Evolutionary conservation across 306 rosid species (phyloP).

Genomic region (Trifolium repens): DNA sequence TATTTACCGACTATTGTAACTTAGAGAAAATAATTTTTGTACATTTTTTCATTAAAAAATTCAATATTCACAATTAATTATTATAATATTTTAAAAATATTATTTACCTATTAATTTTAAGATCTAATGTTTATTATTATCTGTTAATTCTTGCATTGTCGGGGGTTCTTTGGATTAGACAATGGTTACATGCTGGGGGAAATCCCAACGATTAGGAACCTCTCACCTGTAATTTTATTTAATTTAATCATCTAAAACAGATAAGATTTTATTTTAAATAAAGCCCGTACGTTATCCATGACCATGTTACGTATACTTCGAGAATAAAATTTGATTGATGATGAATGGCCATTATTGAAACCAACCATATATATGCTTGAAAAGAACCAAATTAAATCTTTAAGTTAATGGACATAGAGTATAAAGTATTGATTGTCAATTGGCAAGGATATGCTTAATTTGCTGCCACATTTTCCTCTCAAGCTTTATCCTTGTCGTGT

Average conservation of each 20-base stretch:
- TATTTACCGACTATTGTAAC: too few species aligned
- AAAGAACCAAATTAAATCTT: neutral
- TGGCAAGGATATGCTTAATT: conserved; percentile 7
- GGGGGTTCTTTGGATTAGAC: neutral
- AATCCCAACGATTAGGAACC: conserved; percentile 22
- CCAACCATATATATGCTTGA: neutral
- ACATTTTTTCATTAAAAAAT: too few species aligned
- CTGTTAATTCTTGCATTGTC: neutral
- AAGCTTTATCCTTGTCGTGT: neutral
- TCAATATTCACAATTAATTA: too few species aligned
- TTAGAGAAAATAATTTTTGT: too few species aligned
- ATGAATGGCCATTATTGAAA: conserved; percentile 30
- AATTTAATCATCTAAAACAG: conserved; percentile 19
- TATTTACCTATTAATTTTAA: too few species aligned
- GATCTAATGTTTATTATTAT: neutral
- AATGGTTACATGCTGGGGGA: neutral
- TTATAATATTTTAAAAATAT: too few species aligned
- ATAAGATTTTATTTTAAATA: neutral
- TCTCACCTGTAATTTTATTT: conserved; percentile 7
- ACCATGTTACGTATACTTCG: conserved; percentile 23
- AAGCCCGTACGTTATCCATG: conserved; percentile 30
- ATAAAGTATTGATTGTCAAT: conserved; percentile 16
- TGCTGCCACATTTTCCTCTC: conserved; percentile 24
- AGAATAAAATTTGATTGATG: neutral
- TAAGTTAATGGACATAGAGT: conserved; percentile 1